These are phyloP conservation scores for Parasitella parasitica DNA, from an alignment of 371 early-diverging fungal species.

Conservation along the genomic window DNA sequence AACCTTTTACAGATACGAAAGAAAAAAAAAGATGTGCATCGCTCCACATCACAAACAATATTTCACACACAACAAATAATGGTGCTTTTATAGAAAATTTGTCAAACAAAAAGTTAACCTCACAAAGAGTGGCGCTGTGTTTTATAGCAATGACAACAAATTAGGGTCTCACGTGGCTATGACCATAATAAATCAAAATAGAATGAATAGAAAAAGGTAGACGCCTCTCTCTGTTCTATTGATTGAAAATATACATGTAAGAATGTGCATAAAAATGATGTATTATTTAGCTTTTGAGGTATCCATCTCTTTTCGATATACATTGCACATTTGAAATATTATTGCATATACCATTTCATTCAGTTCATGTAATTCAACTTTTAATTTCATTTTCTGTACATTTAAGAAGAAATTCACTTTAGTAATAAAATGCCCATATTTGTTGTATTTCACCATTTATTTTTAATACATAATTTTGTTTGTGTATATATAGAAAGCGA, in stretches of 20 bases:
- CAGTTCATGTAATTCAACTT: no score
- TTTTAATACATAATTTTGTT: not conserved
- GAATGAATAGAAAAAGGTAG: conserved; percentile 1
- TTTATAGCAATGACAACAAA: not conserved
- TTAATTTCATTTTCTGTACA: no score
- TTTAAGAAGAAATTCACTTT: no score
- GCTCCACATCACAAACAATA: not conserved
- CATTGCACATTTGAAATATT: no score
- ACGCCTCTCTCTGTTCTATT: not conserved
- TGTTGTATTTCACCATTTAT: not conserved
- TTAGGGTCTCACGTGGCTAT: not conserved
- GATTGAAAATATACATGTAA: conserved; percentile 1
- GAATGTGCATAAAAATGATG: conserved; percentile 1
- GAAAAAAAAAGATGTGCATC: not conserved
- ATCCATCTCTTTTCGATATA: not conserved
- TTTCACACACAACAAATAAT: not conserved
- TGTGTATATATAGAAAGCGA: no score
- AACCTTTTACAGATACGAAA: not conserved
- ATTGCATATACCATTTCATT: no score
- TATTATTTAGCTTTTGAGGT: not conserved
- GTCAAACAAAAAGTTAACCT: not conserved
- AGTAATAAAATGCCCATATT: not conserved
- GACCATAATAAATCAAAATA: not conserved
- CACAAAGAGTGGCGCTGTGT: not conserved
- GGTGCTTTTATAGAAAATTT: conserved; percentile 1